Base-by-base conservation (phyloP, 345 rosid genomes). In the Eucalyptus polybractea region DNA sequence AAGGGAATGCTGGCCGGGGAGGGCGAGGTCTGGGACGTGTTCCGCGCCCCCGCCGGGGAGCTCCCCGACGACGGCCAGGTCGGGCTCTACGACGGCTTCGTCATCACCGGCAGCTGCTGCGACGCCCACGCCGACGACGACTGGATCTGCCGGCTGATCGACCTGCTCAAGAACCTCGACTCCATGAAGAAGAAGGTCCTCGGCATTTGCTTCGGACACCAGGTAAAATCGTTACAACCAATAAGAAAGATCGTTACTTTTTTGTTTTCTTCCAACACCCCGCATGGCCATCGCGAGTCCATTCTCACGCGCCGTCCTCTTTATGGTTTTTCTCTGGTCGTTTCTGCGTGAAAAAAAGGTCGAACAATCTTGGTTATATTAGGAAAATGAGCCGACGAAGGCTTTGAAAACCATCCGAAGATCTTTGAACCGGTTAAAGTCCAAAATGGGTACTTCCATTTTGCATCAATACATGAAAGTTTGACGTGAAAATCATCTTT, bases 161-260 rank as follows among this genome's bases (percentile, higher is more conserved):
- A 72, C 17, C 91, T 94, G 37, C 65, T 96, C 90, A 92, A 88
- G 90, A 93, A 85, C 85, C 83, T 95, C 91, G 93, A 95, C 90
- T 91, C 92, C 31, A 50, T 90, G 92, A 91, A 93, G 89, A 96
- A 92, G 86, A 95, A 91, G 86, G 92, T 96, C 89, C 96, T 95
- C 4, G 97, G 98, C 14, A 91, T 95, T 87, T 95, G 98, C 92
- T 96, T 96, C 72, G 97, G 98, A 33, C 96, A 94, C 88, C 96
- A 96, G 98, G 98, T 96, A 92, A 22, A 56, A 37, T 56, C 65
- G 1, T 7, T 87, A 17, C 7, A 8, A 53, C 31, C 10, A 14
- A 85, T 51, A 4, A 44, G 22, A 86, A 25, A 44, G 53, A 81
- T 80, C 58, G n/a, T 27, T 76, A 33, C 27, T 6, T 80, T 88